phyloP scores from a whole-genome alignment of 345 rosid species.

The Triadica sebifera region DNA sequence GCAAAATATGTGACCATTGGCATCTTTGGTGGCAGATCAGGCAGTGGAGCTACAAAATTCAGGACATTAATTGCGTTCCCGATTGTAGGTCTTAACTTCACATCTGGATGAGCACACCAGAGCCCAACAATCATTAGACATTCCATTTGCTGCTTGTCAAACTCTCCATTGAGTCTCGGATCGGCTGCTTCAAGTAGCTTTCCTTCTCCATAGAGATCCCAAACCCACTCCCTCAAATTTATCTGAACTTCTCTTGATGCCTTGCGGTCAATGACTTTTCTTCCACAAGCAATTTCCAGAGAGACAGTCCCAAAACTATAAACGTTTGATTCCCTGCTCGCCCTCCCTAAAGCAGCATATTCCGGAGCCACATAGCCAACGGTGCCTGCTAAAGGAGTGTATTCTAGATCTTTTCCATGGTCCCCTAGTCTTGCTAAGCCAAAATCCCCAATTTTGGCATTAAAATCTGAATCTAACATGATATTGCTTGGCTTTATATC shows the following conservation, averaged over 20 bases:
- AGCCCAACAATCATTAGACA: slow-evolving; percentile 13
- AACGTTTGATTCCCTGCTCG: slow-evolving; percentile 24
- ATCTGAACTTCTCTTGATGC: background rate
- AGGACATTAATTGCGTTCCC: background rate
- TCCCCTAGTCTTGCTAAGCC: slow-evolving; percentile 17
- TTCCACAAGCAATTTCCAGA: slow-evolving; percentile 24
- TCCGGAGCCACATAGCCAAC: slow-evolving; percentile 25
- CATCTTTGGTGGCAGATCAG: background rate
- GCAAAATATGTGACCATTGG: background rate
- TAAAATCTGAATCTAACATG: slow-evolving; percentile 22
- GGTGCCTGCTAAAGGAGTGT: slow-evolving; percentile 24
- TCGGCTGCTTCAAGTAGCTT: slow-evolving; percentile 7
- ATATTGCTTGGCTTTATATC: slow-evolving; percentile 28
- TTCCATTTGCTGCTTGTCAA: background rate
- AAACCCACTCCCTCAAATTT: background rate
- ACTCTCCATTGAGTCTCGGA: background rate
- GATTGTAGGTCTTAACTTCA: background rate
- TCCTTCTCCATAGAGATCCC: slow-evolving; percentile 11
- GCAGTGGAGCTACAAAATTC: background rate
- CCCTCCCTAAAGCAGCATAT: slow-evolving; percentile 11
- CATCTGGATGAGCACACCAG: slow-evolving; percentile 13
- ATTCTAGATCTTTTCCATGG: slow-evolving; percentile 11
- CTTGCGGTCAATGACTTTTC: slow-evolving; percentile 1
- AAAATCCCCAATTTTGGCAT: slow-evolving; percentile 23
- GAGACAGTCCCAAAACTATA: slow-evolving; percentile 23